Base-by-base conservation (phyloP, 371 early-diverging fungal genomes). In the Mucor irregularis region DNA sequence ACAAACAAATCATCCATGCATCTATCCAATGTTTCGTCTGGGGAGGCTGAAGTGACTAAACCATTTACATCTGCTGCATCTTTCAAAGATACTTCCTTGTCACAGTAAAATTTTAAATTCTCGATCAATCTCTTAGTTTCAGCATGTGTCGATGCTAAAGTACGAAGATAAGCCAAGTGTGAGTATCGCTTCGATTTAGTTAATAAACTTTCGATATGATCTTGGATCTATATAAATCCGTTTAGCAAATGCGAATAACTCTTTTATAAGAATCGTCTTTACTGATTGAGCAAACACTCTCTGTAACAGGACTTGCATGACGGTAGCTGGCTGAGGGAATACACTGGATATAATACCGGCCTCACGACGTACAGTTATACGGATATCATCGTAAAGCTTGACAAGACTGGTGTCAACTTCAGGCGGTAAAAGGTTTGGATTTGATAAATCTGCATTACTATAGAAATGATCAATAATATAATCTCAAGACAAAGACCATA, bases 201-300 rank as follows among this genome's bases (percentile, higher is more conserved):
- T 22, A 98, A 69, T 13, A 94, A 71, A 0, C 74, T 68, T 61
- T 96, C 97, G 7, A 96, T 73, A 44, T 90, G 89, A 53, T 81
- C 86, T 88, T 96, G 97, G 11, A 92, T 87, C 91, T 92, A 60
- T 21, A 22, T 6, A 34, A 14, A 17, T 13, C n/a, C n/a, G n/a
- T n/a, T n/a, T n/a, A n/a, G n/a, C n/a, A n/a, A n/a, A n/a, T n/a
- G n/a, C n/a, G n/a, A n/a, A n/a, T n/a, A n/a, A n/a, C n/a, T n/a
- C n/a, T n/a, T n/a, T n/a, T n/a, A n/a, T n/a, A n/a, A n/a, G n/a
- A 26, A 25, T 34, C 4, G 4, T 33, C 10, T 33, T 42, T 85
- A 95, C 93, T 37, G 95, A 89, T 78, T 97, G 96, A 47, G 92
- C 96, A 82, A 97, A 98, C 3, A 96, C 87, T 35, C 98, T 85